Evolutionary conservation across 352 stramenopile species (phyloP).

Genomic region (Pythium insidiosum): DNA sequence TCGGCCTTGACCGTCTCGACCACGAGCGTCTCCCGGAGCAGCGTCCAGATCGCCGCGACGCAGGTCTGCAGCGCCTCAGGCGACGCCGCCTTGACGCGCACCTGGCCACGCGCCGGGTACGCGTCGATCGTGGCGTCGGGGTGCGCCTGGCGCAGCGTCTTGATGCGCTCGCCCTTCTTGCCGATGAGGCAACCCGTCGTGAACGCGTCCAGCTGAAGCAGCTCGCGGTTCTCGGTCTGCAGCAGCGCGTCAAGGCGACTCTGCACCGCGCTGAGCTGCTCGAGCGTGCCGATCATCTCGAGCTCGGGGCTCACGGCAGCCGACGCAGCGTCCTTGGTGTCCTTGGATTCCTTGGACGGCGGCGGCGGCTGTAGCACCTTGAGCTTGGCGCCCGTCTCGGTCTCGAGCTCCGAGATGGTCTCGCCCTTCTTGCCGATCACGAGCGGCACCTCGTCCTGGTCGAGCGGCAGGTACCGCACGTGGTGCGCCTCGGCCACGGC

Average conservation of each 20-base stretch:
- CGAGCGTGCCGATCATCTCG: constrained; percentile 65
- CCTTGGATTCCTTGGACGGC: too few species aligned
- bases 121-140: constrained; percentile 59
- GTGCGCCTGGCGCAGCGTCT: constrained; percentile 48
- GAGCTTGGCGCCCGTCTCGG: constrained; percentile 49
- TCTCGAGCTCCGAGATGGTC: constrained; percentile 63
- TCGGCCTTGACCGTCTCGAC: constrained; percentile 40
- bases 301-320: constrained; percentile 33
- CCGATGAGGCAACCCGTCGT: constrained; percentile 64
- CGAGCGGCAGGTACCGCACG: constrained; percentile 58
- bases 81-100: constrained; percentile 56
- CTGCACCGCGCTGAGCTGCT: constrained; percentile 48
- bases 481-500: constrained; percentile 50
- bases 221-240: constrained; percentile 69
- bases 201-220: constrained; percentile 69
- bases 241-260: constrained; percentile 50
- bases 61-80: constrained; percentile 48
- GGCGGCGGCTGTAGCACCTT: constrained; percentile 28
- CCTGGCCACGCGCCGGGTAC: constrained; percentile 57
- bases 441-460: constrained; percentile 66
- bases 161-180: constrained; percentile 78
- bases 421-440: constrained; percentile 78
- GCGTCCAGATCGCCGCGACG: constrained; percentile 53
- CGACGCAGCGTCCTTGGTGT: too few species aligned
- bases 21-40: constrained; percentile 50